phyloP scores from a whole-genome alignment of 2,329 filamentous ascomycete genomes.

The Polytolypa hystricis region DNA sequence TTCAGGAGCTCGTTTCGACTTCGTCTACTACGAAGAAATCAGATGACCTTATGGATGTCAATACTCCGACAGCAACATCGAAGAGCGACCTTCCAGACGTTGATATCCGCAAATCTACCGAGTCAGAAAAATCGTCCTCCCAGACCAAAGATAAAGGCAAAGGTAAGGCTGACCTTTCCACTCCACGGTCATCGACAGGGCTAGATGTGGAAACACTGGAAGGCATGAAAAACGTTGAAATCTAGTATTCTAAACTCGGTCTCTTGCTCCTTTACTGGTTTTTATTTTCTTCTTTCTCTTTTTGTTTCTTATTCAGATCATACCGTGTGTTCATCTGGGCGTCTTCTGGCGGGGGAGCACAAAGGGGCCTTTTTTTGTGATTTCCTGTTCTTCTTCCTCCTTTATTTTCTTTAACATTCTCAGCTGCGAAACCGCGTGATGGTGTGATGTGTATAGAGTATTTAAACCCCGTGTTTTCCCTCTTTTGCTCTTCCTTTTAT shows the following conservation, averaged over 20 bases:
- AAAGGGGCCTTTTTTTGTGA: too few species aligned
- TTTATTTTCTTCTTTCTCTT: too few species aligned
- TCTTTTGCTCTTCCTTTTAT: too few species aligned
- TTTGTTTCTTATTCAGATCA: too few species aligned
- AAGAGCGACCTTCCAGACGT: conserved; percentile 14
- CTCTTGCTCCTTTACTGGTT: too few species aligned
- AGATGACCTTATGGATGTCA: conserved; percentile 31
- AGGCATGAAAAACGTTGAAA: conserved; percentile 39
- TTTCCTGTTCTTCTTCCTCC: too few species aligned
- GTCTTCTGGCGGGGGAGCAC: too few species aligned
- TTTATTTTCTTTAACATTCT: too few species aligned
- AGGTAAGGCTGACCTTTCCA: conserved; percentile 19
- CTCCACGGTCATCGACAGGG: conserved; percentile 18
- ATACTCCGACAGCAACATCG: conserved; percentile 8
- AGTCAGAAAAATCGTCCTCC: conserved; percentile 11
- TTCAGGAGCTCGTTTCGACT: conserved; percentile 21
- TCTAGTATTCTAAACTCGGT: conserved; percentile 27
- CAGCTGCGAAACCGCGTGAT: too few species aligned
- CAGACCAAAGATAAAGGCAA: conserved; percentile 26
- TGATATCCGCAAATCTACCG: conserved; percentile 14
- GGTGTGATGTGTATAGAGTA: too few species aligned
- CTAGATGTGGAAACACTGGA: conserved; percentile 31
- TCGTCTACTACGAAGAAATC: conserved; percentile 16
- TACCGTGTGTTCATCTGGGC: too few species aligned
- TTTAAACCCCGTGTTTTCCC: too few species aligned